These are phyloP conservation scores for Postia placenta DNA, from an alignment of 768 basidiomycete genomes.

Conservation along the genomic window DNA sequence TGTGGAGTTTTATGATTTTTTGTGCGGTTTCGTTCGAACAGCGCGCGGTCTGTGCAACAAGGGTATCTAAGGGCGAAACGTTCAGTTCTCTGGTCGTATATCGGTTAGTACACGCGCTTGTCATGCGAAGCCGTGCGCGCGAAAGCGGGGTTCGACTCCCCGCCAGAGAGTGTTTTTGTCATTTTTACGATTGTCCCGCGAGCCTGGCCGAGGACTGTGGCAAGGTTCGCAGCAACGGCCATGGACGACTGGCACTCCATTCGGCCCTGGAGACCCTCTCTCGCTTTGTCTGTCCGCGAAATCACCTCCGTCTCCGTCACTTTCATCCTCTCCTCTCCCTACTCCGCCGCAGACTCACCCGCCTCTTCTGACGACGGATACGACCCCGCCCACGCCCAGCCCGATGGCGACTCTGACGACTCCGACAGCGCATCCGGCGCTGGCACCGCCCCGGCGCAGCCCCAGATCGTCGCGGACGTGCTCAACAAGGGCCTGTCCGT, in stretches of 20 bases:
- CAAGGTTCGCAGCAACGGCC: no score
- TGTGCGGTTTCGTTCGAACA: not conserved
- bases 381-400: slow-evolving; percentile 18
- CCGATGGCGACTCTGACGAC: slow-evolving; percentile 27
- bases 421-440: slow-evolving; percentile 30
- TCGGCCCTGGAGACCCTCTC: slow-evolving; percentile 67
- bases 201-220: no score
- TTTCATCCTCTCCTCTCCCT: slow-evolving; percentile 57
- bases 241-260: slow-evolving; percentile 72
- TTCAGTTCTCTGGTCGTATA: slow-evolving; percentile 16
- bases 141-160: slow-evolving; percentile 30
- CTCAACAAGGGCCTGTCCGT: slow-evolving; percentile 72
- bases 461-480: slow-evolving; percentile 51
- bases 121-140: slow-evolving; percentile 14
- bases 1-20: not conserved
- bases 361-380: slow-evolving; percentile 21
- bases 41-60: not conserved
- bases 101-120: slow-evolving; percentile 20
- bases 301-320: slow-evolving; percentile 84
- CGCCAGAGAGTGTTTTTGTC: slow-evolving; percentile 19
- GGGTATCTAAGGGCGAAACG: not conserved
- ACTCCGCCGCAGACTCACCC: slow-evolving; percentile 8
- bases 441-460: slow-evolving; percentile 24
- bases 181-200: no score
- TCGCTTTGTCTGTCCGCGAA: slow-evolving; percentile 69